phyloP scores from a whole-genome alignment of 345 rosid species.

The Arabis alpina region DNA sequence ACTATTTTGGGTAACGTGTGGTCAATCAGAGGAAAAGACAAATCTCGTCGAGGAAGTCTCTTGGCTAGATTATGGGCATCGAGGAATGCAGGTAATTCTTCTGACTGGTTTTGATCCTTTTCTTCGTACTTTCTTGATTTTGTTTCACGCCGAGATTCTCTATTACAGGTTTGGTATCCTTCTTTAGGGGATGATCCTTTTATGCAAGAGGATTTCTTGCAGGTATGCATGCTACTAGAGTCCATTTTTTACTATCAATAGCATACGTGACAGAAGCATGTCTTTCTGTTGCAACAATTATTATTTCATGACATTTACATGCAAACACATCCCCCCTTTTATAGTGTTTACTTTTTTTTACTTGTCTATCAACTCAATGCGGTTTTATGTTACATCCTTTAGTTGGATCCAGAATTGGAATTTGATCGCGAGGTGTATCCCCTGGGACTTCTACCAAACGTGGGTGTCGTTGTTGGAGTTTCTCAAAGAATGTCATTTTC shows the following conservation, averaged over 20 bases:
- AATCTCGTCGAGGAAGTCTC: conserved; percentile 95
- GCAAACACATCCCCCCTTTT: not conserved
- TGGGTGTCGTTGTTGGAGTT: conserved; percentile 94
- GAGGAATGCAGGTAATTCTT: conserved; percentile 95
- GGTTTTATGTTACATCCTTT: conserved; percentile 36
- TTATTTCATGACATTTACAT: conserved; percentile 1
- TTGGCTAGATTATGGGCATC: conserved; percentile 95
- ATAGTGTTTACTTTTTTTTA: not conserved
- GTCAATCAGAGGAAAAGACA: conserved; percentile 83
- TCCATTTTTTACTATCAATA: conserved; percentile 4
- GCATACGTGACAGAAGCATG: not conserved
- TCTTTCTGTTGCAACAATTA: conserved; percentile 13
- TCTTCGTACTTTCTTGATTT: conserved; percentile 51
- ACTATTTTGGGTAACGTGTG: conserved; percentile 98
- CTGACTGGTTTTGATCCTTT: not conserved
- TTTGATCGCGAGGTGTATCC: conserved; percentile 98
- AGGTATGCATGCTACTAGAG: conserved; percentile 54
- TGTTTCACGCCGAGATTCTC: conserved; percentile 51
- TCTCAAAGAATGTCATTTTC: conserved; percentile 96
- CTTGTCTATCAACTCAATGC: conserved; percentile 7
- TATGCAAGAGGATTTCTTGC: conserved; percentile 96
- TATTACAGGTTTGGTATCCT: conserved; percentile 98
- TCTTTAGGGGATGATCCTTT: conserved; percentile 86
- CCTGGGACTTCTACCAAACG: conserved; percentile 94
- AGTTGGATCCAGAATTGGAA: conserved; percentile 98